phyloP scores from a whole-genome alignment of 2,329 filamentous ascomycete genomes.

The Elsinoe fawcettii region DNA sequence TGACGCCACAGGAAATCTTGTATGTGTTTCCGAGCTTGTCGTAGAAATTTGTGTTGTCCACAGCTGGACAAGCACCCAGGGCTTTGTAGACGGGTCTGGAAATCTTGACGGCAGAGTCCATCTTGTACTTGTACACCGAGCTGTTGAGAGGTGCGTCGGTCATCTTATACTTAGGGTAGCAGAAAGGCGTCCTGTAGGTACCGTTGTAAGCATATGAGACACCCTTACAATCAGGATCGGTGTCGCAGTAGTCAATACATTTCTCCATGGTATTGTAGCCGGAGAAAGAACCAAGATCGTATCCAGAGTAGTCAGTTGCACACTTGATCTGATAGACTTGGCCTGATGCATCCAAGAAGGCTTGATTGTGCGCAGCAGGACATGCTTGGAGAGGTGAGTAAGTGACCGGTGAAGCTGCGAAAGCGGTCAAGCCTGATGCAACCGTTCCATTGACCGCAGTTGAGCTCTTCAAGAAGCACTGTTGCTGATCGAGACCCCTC shows the following conservation, averaged over 20 bases:
- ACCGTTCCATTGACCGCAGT: neutral
- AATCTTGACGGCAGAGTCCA: constrained; percentile 15
- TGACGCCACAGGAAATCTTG: constrained; percentile 5
- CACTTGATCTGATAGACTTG: constrained; percentile 16
- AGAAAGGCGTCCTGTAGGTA: constrained; percentile 9
- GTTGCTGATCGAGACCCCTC: constrained; percentile 11
- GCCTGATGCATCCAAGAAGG: constrained; percentile 8
- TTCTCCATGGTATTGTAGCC: constrained; percentile 9
- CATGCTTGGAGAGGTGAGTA: constrained; percentile 12
- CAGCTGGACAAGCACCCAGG: constrained; percentile 11
- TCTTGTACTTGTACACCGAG: constrained; percentile 14
- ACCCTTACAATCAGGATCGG: constrained; percentile 13
- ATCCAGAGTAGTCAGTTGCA: constrained; percentile 5
- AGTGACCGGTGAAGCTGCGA: neutral
- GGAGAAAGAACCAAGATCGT: constrained; percentile 5
- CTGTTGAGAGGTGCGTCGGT: constrained; percentile 7
- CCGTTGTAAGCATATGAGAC: constrained; percentile 15
- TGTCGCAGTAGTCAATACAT: constrained; percentile 15
- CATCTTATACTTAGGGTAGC: constrained; percentile 16
- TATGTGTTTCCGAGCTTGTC: constrained; percentile 4
- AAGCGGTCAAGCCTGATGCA: constrained; percentile 4
- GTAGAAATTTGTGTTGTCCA: constrained; percentile 13
- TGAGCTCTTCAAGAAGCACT: constrained; percentile 12
- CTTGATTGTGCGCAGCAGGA: constrained; percentile 9
- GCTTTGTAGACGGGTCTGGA: constrained; percentile 13